Base-by-base conservation (phyloP, 179 eudicot genomes). In the Silene vulgaris region DNA sequence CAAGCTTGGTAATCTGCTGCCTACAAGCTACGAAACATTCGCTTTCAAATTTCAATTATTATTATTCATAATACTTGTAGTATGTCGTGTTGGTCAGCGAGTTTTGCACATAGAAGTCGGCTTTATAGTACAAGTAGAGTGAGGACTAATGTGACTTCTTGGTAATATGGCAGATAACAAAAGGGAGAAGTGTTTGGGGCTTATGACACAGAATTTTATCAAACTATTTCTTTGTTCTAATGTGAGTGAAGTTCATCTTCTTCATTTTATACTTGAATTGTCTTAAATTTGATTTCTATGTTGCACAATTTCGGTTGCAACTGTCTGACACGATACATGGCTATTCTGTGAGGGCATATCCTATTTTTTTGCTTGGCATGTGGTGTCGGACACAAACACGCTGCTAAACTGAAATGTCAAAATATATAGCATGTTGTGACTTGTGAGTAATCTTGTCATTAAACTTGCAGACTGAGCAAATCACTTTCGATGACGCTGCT, bases 401-500 rank as follows among this genome's bases (percentile, higher is more conserved):
- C 48, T 43, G 7, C 40, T 35, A 35, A 35, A 35, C 5, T 35
- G 40, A 35, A 35, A 35, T 35, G 40, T 35, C 40, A 5, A 5
- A 35, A 35, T 35, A 35, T 35, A 35, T 35, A 35, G 40, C 40
- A 35, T 35, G 40, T 35, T 35, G 26, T 23, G 26, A 23, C 26
- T 23, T 23, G 48, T 43, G 48, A 43, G 8, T 43, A 43, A 43
- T 8, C 48, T 8, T 43, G 12, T 43, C 48, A 43, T 45, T 45
- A 2, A 61, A 19, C 8, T 70, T 78, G 64, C 77, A 95, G 99
- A 81, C 79, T 78, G 90, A 88, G 56, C 52, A 88, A 84, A 87
- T 95, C 65, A 88, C 97, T 69, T 89, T 95, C n/a, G 99, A 95
- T 35, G 96, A 89, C 75, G 96, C 97, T 74, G 97, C 96, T 59